Conservation (phyloP, 1,284 basidiomycete genomes). For the Agaricales sp. region DNA sequence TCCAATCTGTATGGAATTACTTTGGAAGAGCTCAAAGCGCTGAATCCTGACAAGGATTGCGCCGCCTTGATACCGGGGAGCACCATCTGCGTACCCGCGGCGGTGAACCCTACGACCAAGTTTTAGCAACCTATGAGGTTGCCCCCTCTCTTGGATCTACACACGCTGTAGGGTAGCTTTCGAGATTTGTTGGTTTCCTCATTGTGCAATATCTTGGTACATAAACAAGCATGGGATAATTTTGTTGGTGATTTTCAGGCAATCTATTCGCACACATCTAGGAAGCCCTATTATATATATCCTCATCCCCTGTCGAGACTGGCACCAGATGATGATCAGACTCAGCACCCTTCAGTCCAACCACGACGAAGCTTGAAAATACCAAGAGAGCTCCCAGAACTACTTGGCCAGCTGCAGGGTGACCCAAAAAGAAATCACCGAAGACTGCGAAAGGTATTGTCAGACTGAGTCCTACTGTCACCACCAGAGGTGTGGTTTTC, state of each 20-base stretch:
- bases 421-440: slow-evolving; percentile 66
- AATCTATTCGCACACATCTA: too few species aligned
- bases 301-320: too few species aligned
- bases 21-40: slow-evolving; percentile 40
- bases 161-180: too few species aligned
- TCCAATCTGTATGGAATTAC: slow-evolving; percentile 38
- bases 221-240: too few species aligned
- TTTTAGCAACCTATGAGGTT: too few species aligned
- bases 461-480: slow-evolving; percentile 89
- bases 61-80: slow-evolving; percentile 47
- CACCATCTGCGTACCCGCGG: slow-evolving; percentile 49
- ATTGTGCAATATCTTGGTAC: too few species aligned
- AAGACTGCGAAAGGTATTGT: slow-evolving; percentile 87
- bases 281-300: too few species aligned
- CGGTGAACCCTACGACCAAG: too few species aligned
- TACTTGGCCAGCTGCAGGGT: slow-evolving; percentile 43
- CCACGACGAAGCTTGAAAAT: neutral
- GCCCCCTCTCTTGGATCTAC: too few species aligned
- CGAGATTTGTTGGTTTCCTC: too few species aligned
- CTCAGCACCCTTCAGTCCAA: neutral
- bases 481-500: slow-evolving; percentile 90
- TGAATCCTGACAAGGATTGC: slow-evolving; percentile 49
- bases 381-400: slow-evolving; percentile 61
- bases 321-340: too few species aligned
- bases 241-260: too few species aligned